A percentile compares a stretch with the other conserved stretches of the same genome.
phyloP scores from a whole-genome alignment of 2,329 filamentous ascomycete species.

The Sarocladiaceae sp. region DNA sequence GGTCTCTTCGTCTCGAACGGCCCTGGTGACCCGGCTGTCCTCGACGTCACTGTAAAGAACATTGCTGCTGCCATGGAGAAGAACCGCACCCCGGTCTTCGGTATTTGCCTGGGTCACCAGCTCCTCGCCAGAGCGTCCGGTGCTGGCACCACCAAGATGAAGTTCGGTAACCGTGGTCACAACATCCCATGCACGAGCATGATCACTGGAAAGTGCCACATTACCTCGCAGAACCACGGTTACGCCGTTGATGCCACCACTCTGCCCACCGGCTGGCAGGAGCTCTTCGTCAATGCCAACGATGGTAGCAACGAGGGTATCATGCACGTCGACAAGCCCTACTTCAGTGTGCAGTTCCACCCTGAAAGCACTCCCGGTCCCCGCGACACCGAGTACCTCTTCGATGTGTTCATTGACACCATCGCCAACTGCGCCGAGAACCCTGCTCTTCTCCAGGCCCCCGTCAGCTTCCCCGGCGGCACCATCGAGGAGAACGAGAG shows the following conservation, averaged over 20 bases:
- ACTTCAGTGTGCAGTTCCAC: constrained; percentile 99
- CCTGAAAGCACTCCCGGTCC: constrained; percentile 95
- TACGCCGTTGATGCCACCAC: constrained; percentile 81
- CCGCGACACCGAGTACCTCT: constrained; percentile 91
- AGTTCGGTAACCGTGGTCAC: constrained; percentile 97
- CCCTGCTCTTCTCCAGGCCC: constrained; percentile 57
- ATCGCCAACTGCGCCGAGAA: constrained; percentile 68
- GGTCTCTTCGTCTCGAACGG: constrained; percentile 98
- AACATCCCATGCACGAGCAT: constrained; percentile 98
- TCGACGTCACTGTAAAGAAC: constrained; percentile 73
- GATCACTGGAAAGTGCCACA: constrained; percentile 94
- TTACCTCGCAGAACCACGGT: constrained; percentile 98
- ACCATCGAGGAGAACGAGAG: constrained; percentile 71
- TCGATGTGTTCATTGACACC: constrained; percentile 90
- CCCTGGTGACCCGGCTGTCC: constrained; percentile 85
- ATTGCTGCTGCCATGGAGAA: constrained; percentile 70
- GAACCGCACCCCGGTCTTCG: constrained; percentile 81
- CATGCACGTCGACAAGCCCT: constrained; percentile 74
- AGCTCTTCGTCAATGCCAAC: constrained; percentile 93
- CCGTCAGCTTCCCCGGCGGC: constrained; percentile 84
- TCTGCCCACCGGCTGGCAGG: constrained; percentile 74
- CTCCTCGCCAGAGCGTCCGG: constrained; percentile 83
- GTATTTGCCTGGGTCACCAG: constrained; percentile 94
- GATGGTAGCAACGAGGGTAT: constrained; percentile 98
- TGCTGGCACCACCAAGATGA: constrained; percentile 88